Evolutionary conservation across 139 green algal genomes (phyloP), one percentile per base, ranked within the genome.

Genomic region (Diplosphaera chodatii): DNA sequence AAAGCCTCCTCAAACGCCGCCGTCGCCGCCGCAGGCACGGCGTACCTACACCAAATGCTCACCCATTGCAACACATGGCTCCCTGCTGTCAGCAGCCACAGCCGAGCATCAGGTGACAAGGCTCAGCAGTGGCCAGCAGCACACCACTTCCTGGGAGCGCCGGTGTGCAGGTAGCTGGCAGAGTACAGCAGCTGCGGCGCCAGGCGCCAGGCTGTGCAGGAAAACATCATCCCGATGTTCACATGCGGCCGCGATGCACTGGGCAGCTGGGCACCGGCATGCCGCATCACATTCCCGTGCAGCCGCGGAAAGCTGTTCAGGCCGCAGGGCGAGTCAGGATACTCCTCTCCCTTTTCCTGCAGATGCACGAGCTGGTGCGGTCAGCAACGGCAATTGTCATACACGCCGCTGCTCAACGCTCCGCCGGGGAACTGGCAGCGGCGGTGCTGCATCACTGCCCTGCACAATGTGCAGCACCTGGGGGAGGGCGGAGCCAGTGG

Each of bases 141-240:
- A 66, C 70, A 82, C 89, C 89, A 93, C 21, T 76, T 72, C 74
- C 85, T 88, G 30, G 81, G 71, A 16, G 74, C 81, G 29, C 88
- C 83, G 71, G 74, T 90, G 83, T 98, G 92, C 40, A 92, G 76
- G 82, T 98, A 98, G 77, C 93, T 96, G 68, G 97, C 73, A 48
- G 81, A 92, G 83, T 97, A 98, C 32, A 98, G 85, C 75, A 88
- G 82, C 81, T 97, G 92, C 67, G 95, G 87, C 78, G 98, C 91
- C 21, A 91, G 86, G 72, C 92, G 91, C 93, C 92, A 97, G 76
- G 84, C 88, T 70, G 90, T 92, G 55, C 85, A 80, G 33, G 80
- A 88, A 73, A 93, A 89, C 71, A 84, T 78, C 83, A 89, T 92
- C 71, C 88, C 89, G 40, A 96, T 74, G 55, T 93, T 91, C 74